Conservation (phyloP, 2,329 filamentous ascomycete species). For the Fusarium stilboides region DNA sequence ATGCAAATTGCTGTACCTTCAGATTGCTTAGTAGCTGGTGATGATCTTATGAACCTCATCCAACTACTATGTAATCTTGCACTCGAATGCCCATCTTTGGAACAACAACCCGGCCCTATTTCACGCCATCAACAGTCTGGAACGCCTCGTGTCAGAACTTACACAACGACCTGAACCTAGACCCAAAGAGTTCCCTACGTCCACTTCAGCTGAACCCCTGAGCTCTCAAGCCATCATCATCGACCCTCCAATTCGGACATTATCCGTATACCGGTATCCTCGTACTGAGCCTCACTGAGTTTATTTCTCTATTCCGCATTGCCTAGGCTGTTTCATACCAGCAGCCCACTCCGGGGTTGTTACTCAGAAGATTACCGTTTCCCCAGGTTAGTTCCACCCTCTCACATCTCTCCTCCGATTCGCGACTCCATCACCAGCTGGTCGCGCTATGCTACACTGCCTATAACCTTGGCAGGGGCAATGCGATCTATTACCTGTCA, state of each 20-base stretch:
- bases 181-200: slow-evolving; percentile 29
- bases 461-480: slow-evolving; percentile 34
- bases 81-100: slow-evolving; percentile 9
- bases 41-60: slow-evolving; percentile 32
- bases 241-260: slow-evolving; percentile 41
- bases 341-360: slow-evolving; percentile 25
- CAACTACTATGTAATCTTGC: slow-evolving; percentile 29
- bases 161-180: slow-evolving; percentile 18
- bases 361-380: slow-evolving; percentile 22
- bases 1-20: slow-evolving; percentile 33
- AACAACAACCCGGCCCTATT: not conserved
- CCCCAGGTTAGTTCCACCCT: slow-evolving; percentile 40
- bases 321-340: slow-evolving; percentile 29
- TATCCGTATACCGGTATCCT: slow-evolving; percentile 42
- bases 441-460: slow-evolving; percentile 11
- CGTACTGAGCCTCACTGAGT: not conserved
- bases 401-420: slow-evolving; percentile 32
- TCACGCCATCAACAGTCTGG: slow-evolving; percentile 17
- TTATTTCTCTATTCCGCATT: slow-evolving; percentile 26
- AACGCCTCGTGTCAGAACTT: slow-evolving; percentile 16
- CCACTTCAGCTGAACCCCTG: slow-evolving; percentile 26
- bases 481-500: slow-evolving; percentile 40
- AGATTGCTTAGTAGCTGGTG: slow-evolving; percentile 26
- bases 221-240: slow-evolving; percentile 26
- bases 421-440: slow-evolving; percentile 36